Evolutionary conservation across 495 filamentous ascomycete genomes (phyloP).

Genomic region (Chaetomidium leptoderma): DNA sequence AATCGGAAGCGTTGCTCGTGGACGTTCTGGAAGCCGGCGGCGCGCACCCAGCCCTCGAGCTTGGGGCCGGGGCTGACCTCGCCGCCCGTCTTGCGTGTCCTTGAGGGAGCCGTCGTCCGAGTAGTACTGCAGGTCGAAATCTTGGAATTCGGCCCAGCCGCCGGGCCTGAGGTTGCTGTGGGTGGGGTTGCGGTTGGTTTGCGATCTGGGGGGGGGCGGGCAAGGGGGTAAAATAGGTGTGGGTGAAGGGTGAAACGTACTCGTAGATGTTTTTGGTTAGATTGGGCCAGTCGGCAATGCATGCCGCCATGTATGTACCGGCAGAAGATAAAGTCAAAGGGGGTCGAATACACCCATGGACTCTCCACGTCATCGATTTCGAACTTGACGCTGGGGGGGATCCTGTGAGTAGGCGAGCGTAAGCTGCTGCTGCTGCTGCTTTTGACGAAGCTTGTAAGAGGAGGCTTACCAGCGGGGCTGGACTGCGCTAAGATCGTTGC

Average conservation of each 20-base stretch:
- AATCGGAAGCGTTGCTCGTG: constrained; percentile 29
- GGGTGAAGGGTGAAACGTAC: constrained; percentile 4
- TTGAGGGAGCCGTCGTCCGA: constrained; percentile 34
- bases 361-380: constrained; percentile 52
- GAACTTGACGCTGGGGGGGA: constrained; percentile 52
- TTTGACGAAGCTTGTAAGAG: too few species aligned
- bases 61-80: constrained; percentile 6
- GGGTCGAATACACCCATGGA: constrained; percentile 43
- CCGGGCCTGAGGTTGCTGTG: constrained; percentile 44
- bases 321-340: constrained; percentile 53
- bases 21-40: constrained; percentile 36
- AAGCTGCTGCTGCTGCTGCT: too few species aligned
- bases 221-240: too few species aligned
- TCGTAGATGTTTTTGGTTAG: constrained; percentile 41
- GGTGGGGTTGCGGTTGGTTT: too few species aligned
- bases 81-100: constrained; percentile 17
- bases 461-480: constrained; percentile 49
- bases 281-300: constrained; percentile 44
- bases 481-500: constrained; percentile 50
- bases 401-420: too few species aligned
- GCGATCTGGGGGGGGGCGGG: too few species aligned
- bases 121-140: constrained; percentile 34
- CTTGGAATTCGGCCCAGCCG: constrained; percentile 48
- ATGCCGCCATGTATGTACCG: constrained; percentile 46
- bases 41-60: constrained; percentile 24